Percentiles rank a stretch among this genome's conserved stretches.
These are phyloP conservation scores for Linnemannia exigua DNA, from an alignment of 192 early-diverging fungal genomes.

Conservation along the genomic window DNA sequence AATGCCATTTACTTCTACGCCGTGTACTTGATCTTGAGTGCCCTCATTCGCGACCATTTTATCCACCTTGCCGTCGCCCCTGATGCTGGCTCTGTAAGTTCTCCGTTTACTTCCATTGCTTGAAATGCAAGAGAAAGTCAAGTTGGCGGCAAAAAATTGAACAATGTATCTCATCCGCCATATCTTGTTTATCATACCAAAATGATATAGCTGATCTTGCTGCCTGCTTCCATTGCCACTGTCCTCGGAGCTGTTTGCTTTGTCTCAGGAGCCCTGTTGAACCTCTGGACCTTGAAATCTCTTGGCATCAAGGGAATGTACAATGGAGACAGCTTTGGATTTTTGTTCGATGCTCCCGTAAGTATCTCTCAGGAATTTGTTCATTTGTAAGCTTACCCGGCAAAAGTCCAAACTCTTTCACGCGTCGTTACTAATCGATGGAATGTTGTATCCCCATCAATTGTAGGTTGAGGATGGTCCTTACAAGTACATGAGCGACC, in stretches of 20 bases:
- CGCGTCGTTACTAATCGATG: no score
- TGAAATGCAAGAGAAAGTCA: not conserved
- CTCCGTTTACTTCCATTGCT: not conserved
- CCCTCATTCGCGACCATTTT: conserved; percentile 68
- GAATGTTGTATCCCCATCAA: not conserved
- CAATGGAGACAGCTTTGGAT: conserved; percentile 73
- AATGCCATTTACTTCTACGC: conserved; percentile 71
- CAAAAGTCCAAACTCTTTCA: no score
- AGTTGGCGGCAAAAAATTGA: not conserved
- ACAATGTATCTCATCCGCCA: no score
- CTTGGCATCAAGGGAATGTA: conserved; percentile 75
- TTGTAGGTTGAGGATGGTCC: conserved; percentile 61
- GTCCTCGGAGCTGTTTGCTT: conserved; percentile 57
- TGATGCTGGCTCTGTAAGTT: conserved; percentile 62
- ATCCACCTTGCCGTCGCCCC: conserved; percentile 65
- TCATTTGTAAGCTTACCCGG: no score
- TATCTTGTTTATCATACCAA: not conserved
- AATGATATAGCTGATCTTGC: conserved; percentile 36
- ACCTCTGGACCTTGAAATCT: conserved; percentile 70
- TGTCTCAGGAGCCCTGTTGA: conserved; percentile 59
- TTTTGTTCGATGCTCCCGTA: conserved; percentile 67
- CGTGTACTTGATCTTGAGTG: conserved; percentile 66
- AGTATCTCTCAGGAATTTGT: conserved; percentile 5
- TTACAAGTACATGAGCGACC: conserved; percentile 66
- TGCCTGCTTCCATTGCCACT: conserved; percentile 41